phyloP scores from a whole-genome alignment of 1,284 basidiomycete species.

The Pseudozyma pruni region DNA sequence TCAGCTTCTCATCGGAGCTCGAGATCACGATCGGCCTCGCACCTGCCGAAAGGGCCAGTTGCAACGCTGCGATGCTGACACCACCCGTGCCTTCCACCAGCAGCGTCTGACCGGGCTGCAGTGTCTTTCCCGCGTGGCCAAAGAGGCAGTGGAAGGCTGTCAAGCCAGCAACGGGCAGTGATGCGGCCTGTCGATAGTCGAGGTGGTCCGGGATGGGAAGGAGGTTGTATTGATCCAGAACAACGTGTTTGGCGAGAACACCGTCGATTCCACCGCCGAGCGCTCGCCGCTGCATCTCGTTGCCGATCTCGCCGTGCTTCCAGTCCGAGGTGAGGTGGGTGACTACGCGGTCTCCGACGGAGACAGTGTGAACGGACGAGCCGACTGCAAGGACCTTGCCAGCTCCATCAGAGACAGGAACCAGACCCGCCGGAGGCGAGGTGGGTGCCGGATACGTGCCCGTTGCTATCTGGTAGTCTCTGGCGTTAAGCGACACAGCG shows the following conservation, averaged over 20 bases:
- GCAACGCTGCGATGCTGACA: slow-evolving; percentile 37
- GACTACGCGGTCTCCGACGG: slow-evolving; percentile 24
- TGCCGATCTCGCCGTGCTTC: slow-evolving; percentile 34
- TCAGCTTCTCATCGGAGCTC: slow-evolving; percentile 31
- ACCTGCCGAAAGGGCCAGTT: slow-evolving; percentile 29
- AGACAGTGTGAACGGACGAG: slow-evolving; percentile 15
- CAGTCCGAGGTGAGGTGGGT: slow-evolving; percentile 38
- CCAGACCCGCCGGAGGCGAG: slow-evolving; percentile 12
- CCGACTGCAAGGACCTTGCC: slow-evolving; percentile 30
- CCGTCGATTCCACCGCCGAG: slow-evolving; percentile 33
- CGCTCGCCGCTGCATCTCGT: slow-evolving; percentile 36
- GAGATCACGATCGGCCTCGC: slow-evolving; percentile 48
- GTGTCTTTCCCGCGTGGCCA: slow-evolving; percentile 14
- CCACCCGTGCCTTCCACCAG: slow-evolving; percentile 47
- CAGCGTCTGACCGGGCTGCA: slow-evolving; percentile 37
- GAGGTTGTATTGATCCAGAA: slow-evolving; percentile 36
- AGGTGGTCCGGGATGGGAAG: slow-evolving; percentile 36
- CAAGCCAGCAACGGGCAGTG: slow-evolving; percentile 31
- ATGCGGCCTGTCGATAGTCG: slow-evolving; percentile 27
- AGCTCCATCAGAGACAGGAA: slow-evolving; percentile 40
- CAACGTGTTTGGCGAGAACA: slow-evolving; percentile 25
- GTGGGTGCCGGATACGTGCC: slow-evolving; percentile 38
- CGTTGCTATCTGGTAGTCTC: slow-evolving; percentile 45
- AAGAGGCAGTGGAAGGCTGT: slow-evolving; percentile 46
- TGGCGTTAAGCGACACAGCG: slow-evolving; percentile 42